Evolutionary conservation across 2,329 filamentous ascomycete species (phyloP), one percentile per base, ranked within the genome.

Genomic region (Xylaria sp.): DNA sequence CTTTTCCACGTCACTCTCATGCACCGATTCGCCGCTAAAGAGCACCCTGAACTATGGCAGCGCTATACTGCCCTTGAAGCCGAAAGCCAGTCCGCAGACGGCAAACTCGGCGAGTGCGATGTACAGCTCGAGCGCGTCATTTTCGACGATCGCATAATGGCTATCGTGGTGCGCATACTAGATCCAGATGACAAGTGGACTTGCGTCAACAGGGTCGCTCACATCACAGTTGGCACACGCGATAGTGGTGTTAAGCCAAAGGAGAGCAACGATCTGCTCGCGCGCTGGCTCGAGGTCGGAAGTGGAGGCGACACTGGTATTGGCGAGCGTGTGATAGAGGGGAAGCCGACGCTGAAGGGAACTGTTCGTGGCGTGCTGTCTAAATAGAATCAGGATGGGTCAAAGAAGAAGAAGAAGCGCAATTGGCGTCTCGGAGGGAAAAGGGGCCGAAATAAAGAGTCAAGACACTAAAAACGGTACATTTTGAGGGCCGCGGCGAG

Each of bases 1-100:
- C 84, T 88, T 42, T 99, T 98, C 75, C 95, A 99, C 75, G 92
- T 99, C 61, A 99, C 95, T 0, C 84, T 99, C 40, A 92, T 97
- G 75, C 95, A 99, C 77, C 89, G 89, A 49, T 87, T 89, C 11
- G 81, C 80, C 2, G 80, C 86, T 9, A 81, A 82, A 42, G 78
- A 89, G 31, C 77, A 89, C 66, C 84, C 88, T 0, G 85, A 89
- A 8, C 81, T 94, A 57, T 99, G 95, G 95, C 79, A 89, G 57
- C 84, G 83, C 58, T 94, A 97, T 69, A 76, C 74, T 4, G 78
- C 83, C n/a, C 77, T 91, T 11, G 74, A 78, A 37, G 78, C 78
- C 1, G 78, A 77, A 55, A 75, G 74, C 19, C 70, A 73, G 2
- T 70, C 68, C 6, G 70, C 67, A 8, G 76, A 79, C 35, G 78